Conservation (phyloP, 1,284 basidiomycete species). For the Melampsora larici-populina region DNA sequence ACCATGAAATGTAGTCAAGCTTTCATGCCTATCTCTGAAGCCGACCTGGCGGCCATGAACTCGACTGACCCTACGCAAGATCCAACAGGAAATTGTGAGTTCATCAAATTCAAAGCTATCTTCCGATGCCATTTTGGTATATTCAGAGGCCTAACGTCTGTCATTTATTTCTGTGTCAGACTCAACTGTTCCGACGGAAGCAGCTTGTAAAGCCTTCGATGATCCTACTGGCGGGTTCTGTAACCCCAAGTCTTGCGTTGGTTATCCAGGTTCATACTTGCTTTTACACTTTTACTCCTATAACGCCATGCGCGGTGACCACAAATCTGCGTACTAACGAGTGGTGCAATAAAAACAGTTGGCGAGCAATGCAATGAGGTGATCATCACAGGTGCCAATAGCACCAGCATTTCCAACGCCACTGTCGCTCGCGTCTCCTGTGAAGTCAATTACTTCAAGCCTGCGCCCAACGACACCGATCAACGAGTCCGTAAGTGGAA, state of each 20-base stretch:
- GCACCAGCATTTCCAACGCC: not conserved
- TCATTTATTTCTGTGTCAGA: not conserved
- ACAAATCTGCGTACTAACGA: no score
- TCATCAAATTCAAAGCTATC: not conserved
- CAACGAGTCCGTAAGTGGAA: not conserved
- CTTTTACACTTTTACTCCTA: not conserved
- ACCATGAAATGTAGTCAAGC: constrained; percentile 27
- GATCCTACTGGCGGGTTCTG: constrained; percentile 15
- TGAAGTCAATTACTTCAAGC: constrained; percentile 23
- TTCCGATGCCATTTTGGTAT: no score
- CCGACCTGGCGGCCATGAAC: constrained; percentile 24
- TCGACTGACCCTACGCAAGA: constrained; percentile 19
- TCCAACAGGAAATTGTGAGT: constrained; percentile 18
- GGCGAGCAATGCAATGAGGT: constrained; percentile 18
- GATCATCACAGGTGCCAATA: constrained; percentile 22
- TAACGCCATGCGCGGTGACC: no score
- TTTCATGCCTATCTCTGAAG: constrained; percentile 31
- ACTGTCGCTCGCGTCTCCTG: constrained; percentile 24
- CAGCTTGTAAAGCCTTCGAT: constrained; percentile 21
- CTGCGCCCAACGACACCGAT: constrained; percentile 24
- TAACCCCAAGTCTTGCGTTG: constrained; percentile 16
- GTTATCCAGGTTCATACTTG: constrained; percentile 12
- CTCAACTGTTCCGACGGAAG: constrained; percentile 22
- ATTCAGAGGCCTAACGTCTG: not conserved
- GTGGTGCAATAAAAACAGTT: not conserved